Conservation (phyloP, 225 moss, liverwort and hornwort species). For the Pleurozium schreberi region DNA sequence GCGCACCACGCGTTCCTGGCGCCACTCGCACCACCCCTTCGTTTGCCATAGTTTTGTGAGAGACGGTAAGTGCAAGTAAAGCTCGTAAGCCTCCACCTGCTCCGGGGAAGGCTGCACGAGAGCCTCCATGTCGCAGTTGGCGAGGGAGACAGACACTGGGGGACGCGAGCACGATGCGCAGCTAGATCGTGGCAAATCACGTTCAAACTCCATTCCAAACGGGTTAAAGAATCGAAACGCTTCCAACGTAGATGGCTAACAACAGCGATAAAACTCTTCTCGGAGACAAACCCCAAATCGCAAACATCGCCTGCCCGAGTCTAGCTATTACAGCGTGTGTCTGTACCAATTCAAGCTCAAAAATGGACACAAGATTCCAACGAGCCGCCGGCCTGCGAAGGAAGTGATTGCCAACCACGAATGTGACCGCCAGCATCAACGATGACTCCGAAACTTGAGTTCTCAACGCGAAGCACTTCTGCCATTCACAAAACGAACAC, state of each 20-base stretch:
- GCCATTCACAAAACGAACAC: neutral
- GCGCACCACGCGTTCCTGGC: constrained; percentile 38
- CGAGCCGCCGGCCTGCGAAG: neutral
- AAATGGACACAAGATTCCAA: neutral
- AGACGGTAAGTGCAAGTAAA: constrained; percentile 52
- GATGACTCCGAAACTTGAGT: neutral
- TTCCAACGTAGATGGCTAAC: neutral
- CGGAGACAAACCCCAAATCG: constrained; percentile 12
- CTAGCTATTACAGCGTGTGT: neutral
- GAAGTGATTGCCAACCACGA: neutral
- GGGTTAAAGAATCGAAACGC: neutral
- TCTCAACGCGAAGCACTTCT: neutral
- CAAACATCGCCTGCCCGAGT: constrained; percentile 19
- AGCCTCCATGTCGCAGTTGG: constrained; percentile 60
- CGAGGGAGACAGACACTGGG: constrained; percentile 29
- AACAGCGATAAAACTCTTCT: neutral
- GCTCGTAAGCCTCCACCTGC: constrained; percentile 64
- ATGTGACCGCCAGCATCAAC: neutral
- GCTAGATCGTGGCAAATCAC: constrained; percentile 6
- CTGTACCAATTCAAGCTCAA: neutral
- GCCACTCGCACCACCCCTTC: constrained; percentile 11
- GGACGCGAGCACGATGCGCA: constrained; percentile 4
- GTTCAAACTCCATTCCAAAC: constrained; percentile 10
- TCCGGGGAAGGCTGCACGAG: constrained; percentile 44
- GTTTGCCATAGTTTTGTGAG: constrained; percentile 44